Evolutionary conservation across 108 stramenopile genomes (phyloP), one percentile per base, ranked within the genome.

Genomic region (Asterionellopsis glacialis): DNA sequence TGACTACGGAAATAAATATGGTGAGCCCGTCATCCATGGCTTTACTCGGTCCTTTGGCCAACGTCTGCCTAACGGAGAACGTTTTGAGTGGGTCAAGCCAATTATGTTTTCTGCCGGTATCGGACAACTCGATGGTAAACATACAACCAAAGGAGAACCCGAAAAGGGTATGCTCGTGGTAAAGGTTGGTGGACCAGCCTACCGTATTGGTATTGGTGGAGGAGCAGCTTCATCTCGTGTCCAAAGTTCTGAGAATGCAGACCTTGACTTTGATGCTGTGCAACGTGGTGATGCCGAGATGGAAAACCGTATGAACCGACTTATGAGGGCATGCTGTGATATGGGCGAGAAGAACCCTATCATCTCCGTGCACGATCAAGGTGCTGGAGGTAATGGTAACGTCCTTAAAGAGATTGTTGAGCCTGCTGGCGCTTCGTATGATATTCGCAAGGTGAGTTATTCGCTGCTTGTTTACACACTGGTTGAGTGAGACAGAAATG

Each of bases 1-100:
- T 19, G 98, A 99, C 76, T 99, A 99, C 70, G 98, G 98, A n/a
- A 99, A 99, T 81, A 99, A 99, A 72, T 99, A 90, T 58, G 98
- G 98, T 18, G 98, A 99, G 70, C 98, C 98, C 42, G 97, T 99
- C 19, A 83, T 99, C 40, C 76, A 80, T 63, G 98, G 98, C 15
- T 99, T 95, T 72, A 92, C 95, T 15, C 78, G 98, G 1, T 90
- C 91, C 19, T 98, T 98, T 72, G 98, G 98, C 9, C 88, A 94
- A 85, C 82, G 97, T 5, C 81, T 97, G 41, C 90, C 96, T 3
- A 84, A 70, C 52, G 96, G 96, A 24, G 94, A 96, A 48, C 74
- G 98, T 11, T 88, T 85, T 65, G 95, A 96, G 65, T 99, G 97
- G 96, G 86, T 99, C 65, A 99, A 99, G 70, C 98, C 98, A 49